These are phyloP conservation scores for Ambrosiella cleistominuta DNA, from an alignment of 2,329 filamentous ascomycete genomes.

Conservation along the genomic window DNA sequence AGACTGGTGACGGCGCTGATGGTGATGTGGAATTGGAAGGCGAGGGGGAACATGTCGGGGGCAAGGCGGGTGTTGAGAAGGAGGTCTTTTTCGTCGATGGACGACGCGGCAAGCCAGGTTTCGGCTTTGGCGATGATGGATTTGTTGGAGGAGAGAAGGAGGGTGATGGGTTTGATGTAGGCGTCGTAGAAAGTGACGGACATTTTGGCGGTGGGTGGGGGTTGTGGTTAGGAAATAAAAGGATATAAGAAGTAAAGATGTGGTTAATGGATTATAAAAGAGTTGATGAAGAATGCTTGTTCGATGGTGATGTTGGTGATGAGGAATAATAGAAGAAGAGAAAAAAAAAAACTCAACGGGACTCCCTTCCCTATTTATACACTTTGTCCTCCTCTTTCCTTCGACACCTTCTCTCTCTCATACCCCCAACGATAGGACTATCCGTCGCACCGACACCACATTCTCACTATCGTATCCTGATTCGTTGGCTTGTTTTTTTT, in stretches of 20 bases:
- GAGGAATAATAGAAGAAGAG: neutral
- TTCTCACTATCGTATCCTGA: no score
- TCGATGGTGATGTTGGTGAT: neutral
- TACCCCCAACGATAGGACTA: no score
- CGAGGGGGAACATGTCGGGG: constrained; percentile 22
- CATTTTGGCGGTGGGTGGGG: constrained; percentile 6
- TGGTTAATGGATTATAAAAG: neutral
- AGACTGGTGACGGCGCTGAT: neutral
- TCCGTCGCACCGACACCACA: no score
- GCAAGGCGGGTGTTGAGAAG: constrained; percentile 15
- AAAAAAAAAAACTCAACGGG: neutral
- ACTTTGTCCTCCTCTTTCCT: no score
- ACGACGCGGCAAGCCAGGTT: constrained; percentile 1
- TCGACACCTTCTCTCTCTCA: no score
- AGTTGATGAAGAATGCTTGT: neutral
- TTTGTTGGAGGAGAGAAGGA: neutral
- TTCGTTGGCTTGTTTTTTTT: no score
- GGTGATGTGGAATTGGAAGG: constrained; percentile 18
- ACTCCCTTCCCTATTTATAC: no score
- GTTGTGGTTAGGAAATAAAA: neutral
- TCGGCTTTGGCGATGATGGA: constrained; percentile 7
- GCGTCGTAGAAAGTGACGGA: constrained; percentile 5
- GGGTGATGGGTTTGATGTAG: constrained; percentile 3
- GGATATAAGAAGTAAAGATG: neutral
- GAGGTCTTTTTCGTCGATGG: constrained; percentile 1